A percentile compares a stretch with the other conserved stretches of the same genome.
These are phyloP conservation scores for Trypanosoma boissoni DNA, from an alignment of 208 protist genomes.

Conservation along the genomic window DNA sequence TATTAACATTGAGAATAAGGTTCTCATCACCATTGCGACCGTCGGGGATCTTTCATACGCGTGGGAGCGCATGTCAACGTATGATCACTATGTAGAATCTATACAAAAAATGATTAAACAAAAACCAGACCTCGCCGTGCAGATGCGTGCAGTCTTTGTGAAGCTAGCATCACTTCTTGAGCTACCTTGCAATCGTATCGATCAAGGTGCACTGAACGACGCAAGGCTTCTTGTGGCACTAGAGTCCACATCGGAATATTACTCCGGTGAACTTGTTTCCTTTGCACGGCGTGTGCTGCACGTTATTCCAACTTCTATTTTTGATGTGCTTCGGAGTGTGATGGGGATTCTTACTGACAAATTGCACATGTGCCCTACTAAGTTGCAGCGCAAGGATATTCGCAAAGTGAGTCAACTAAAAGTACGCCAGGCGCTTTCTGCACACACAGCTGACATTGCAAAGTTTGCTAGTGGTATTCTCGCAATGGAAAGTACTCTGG, in stretches of 20 bases:
- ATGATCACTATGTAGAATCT: conserved; percentile 76
- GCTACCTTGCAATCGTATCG: conserved; percentile 93
- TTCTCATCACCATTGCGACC: conserved; percentile 85
- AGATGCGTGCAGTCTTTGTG: conserved; percentile 95
- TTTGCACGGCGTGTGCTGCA: conserved; percentile 95
- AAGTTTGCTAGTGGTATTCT: conserved; percentile 96
- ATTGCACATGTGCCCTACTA: conserved; percentile 76
- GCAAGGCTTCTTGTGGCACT: conserved; percentile 69
- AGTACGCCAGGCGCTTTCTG: conserved; percentile 79
- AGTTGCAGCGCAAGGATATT: conserved; percentile 60
- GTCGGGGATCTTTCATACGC: conserved; percentile 96
- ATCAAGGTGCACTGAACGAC: conserved; percentile 74
- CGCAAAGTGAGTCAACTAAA: conserved; percentile 91
- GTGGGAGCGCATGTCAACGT: conserved; percentile 92
- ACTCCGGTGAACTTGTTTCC: conserved; percentile 87
- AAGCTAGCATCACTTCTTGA: conserved; percentile 96
- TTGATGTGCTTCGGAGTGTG: conserved; percentile 93
- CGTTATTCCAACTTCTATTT: conserved; percentile 95
- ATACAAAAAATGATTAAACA: conserved; percentile 94
- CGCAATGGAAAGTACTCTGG: conserved; percentile 96
- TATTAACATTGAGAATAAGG: conserved; percentile 91
- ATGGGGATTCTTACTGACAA: conserved; percentile 90
- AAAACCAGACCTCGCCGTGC: conserved; percentile 88
- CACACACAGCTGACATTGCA: conserved; percentile 88
- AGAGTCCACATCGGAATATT: conserved; percentile 92